Evolutionary conservation across 106 monocot species (phyloP).

Genomic region (Hemerocallis citrina): DNA sequence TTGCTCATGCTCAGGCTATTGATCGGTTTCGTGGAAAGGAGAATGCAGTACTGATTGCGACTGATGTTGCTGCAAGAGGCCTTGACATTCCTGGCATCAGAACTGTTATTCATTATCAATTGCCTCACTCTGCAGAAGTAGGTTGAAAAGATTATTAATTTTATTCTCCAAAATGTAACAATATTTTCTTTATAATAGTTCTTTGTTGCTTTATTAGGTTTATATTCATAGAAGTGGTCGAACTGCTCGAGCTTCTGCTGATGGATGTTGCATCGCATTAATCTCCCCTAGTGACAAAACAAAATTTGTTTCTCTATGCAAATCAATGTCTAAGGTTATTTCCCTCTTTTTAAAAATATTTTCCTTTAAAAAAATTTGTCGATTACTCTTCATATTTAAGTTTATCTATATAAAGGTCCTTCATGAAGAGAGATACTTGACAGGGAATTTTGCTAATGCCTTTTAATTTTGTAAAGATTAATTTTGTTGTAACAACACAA

Average conservation of each 20-base stretch:
- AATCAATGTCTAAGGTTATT: slow-evolving; percentile 82
- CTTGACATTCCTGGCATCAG: slow-evolving; percentile 90
- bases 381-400: too few relatives aligned
- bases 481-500: too few relatives aligned
- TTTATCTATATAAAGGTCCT: too few relatives aligned
- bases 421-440: too few relatives aligned
- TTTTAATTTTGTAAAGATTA: too few relatives aligned
- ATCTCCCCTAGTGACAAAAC: slow-evolving; percentile 75
- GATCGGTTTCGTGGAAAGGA: slow-evolving; percentile 88
- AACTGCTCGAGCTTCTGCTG: slow-evolving; percentile 73
- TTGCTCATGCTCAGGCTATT: slow-evolving; percentile 55
- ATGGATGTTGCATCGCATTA: slow-evolving; percentile 79
- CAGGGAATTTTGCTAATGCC: too few relatives aligned
- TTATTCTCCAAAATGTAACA: too few relatives aligned
- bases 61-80: slow-evolving; percentile 98
- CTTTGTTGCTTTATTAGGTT: slow-evolving; percentile 40
- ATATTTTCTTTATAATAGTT: not conserved
- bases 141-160: slow-evolving; percentile 5
- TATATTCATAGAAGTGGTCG: slow-evolving; percentile 95
- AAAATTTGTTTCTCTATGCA: slow-evolving; percentile 81
- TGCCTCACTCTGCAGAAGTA: slow-evolving; percentile 98
- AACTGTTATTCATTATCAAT: slow-evolving; percentile 96
- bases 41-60: slow-evolving; percentile 72
- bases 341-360: too few relatives aligned
- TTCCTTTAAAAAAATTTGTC: too few relatives aligned